A percentile compares a stretch with the other conserved stretches of the same genome.
phyloP scores from a whole-genome alignment of 2,329 filamentous ascomycete species.

The Monosporascus sp. region DNA sequence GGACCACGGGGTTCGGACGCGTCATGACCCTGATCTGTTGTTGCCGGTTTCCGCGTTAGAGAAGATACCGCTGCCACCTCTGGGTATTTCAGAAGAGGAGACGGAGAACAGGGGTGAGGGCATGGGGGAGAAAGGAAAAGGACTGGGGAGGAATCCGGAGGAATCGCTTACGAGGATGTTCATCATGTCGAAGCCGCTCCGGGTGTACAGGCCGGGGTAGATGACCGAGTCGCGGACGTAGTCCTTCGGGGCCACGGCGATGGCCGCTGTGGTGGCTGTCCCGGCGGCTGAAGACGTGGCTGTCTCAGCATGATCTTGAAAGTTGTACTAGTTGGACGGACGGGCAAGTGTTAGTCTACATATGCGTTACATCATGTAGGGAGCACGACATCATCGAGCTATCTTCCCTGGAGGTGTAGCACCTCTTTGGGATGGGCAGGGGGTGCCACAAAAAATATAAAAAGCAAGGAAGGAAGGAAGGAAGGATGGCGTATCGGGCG shows the following conservation, averaged over 20 bases:
- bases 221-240: conserved; percentile 41
- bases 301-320: conserved; percentile 12
- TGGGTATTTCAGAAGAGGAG: no score
- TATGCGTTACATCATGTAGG: conserved; percentile 5
- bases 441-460: no score
- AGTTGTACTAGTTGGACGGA: conserved; percentile 18
- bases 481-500: background rate
- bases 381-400: no score
- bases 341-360: conserved; percentile 2
- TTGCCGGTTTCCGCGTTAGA: background rate
- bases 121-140: background rate
- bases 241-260: conserved; percentile 11
- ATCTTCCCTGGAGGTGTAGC: no score
- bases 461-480: no score
- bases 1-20: conserved; percentile 67
- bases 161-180: conserved; percentile 42
- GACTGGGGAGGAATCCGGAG: background rate
- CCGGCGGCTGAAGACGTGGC: background rate
- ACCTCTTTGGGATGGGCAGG: no score
- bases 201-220: conserved; percentile 51
- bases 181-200: conserved; percentile 52
- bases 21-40: conserved; percentile 56
- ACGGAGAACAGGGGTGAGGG: background rate
- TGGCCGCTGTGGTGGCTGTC: conserved; percentile 1
- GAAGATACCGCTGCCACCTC: background rate